Evolutionary conservation across 2,329 filamentous ascomycete species (phyloP).

Genomic region (Hymenoscyphus salicellus): DNA sequence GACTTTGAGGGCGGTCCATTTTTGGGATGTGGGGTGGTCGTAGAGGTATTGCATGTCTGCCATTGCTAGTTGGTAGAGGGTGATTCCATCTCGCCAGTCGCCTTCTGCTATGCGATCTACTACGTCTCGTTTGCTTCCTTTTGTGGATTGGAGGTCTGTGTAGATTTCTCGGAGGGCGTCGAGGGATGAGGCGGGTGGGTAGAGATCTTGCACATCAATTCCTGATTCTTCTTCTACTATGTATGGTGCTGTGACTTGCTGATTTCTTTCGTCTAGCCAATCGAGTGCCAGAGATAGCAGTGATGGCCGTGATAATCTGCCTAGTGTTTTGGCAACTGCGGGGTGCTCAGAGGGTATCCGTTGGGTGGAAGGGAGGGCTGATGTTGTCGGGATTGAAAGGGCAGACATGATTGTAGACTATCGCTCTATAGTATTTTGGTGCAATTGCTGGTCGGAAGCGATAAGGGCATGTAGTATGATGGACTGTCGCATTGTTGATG

Average conservation of each 20-base stretch:
- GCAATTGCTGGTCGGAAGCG: background rate
- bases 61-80: constrained; percentile 65
- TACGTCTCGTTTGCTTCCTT: constrained; percentile 61
- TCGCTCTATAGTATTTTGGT: background rate
- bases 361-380: constrained; percentile 67
- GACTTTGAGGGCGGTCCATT: constrained; percentile 62
- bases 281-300: constrained; percentile 69
- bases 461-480: background rate
- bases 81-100: constrained; percentile 66
- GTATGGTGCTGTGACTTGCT: constrained; percentile 57
- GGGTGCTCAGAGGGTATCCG: constrained; percentile 64
- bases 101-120: constrained; percentile 62
- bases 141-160: constrained; percentile 54
- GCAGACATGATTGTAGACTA: constrained; percentile 19
- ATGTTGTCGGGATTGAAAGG: constrained; percentile 67
- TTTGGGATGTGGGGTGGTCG: constrained; percentile 61
- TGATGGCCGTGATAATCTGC: constrained; percentile 67
- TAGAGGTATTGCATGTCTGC: constrained; percentile 65
- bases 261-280: constrained; percentile 71
- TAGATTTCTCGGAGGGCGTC: constrained; percentile 67
- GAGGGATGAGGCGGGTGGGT: constrained; percentile 63
- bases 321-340: constrained; percentile 63
- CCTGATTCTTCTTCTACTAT: constrained; percentile 54
- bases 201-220: constrained; percentile 62
- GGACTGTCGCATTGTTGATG: background rate